A percentile compares a stretch with the other conserved stretches of the same genome.
These are phyloP conservation scores for Symbiodinium pilosum DNA, from an alignment of 73 alveolate species.

Conservation along the genomic window DNA sequence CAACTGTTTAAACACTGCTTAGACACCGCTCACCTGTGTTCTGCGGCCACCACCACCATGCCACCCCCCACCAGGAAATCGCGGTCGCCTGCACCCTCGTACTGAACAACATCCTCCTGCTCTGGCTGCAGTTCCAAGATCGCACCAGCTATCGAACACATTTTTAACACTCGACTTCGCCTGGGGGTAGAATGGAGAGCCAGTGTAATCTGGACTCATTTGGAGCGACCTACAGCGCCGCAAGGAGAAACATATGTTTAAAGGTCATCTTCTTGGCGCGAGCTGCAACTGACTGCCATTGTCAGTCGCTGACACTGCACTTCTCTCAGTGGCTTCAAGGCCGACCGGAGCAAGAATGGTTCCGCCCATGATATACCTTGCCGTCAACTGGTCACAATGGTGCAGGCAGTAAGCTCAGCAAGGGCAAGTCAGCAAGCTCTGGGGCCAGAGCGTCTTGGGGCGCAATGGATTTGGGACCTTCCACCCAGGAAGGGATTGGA, in stretches of 20 bases:
- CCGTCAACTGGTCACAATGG: too few species aligned
- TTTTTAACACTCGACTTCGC: too few species aligned
- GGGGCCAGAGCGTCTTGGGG: slow-evolving; percentile 39
- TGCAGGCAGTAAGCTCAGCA: background rate
- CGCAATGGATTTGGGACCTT: slow-evolving; percentile 87
- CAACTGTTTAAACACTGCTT: background rate
- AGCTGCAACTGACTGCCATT: background rate
- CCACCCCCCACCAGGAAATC: slow-evolving; percentile 85
- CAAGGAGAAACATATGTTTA: too few species aligned
- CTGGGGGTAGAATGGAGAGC: slow-evolving; percentile 90
- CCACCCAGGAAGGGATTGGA: background rate
- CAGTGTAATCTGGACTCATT: slow-evolving; percentile 81
- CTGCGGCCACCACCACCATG: slow-evolving; percentile 22
- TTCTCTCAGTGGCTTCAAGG: slow-evolving; percentile 61
- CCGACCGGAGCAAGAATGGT: slow-evolving; percentile 81
- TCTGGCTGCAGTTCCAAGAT: too few species aligned
- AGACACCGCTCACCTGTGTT: background rate
- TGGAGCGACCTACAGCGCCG: slow-evolving; percentile 39
- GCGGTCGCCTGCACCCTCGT: background rate
- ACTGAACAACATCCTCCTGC: slow-evolving; percentile 26
- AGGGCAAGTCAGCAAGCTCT: background rate
- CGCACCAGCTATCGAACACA: too few species aligned
- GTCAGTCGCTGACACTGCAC: slow-evolving; percentile 46
- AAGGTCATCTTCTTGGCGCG: background rate
- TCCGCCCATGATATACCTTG: slow-evolving; percentile 87